phyloP scores from a whole-genome alignment of 202 grass and related monocot species.

The Schoenoplectus triqueter region DNA sequence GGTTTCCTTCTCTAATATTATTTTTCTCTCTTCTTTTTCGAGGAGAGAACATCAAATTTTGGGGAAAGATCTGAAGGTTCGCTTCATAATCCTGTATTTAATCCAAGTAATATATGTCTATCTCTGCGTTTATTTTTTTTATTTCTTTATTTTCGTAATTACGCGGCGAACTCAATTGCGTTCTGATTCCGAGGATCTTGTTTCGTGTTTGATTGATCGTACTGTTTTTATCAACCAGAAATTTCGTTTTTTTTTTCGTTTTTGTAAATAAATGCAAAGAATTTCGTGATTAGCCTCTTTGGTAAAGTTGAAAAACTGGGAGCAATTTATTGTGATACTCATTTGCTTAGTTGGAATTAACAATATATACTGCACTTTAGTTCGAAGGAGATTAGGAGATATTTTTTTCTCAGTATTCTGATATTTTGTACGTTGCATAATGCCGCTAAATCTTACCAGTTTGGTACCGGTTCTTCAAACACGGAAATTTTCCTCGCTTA shows the following conservation, averaged over 20 bases:
- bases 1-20: constrained; percentile 6
- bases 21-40: not conserved
- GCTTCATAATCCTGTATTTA: constrained; percentile 29
- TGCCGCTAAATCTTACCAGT: not conserved
- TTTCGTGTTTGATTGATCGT: not conserved
- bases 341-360: too few relatives aligned
- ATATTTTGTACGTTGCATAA: not conserved
- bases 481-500: not conserved
- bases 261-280: not conserved
- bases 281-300: not conserved
- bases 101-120: not conserved
- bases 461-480: not conserved
- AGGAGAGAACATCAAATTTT: not conserved
- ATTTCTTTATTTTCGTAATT: not conserved
- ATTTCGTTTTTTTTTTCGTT: not conserved
- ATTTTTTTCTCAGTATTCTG: not conserved
- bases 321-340: too few relatives aligned
- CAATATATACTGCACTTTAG: not conserved
- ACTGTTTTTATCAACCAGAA: not conserved
- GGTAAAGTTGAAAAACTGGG: not conserved
- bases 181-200: not conserved
- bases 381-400: not conserved
- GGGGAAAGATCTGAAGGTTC: not conserved
- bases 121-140: not conserved
- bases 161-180: not conserved